Evolutionary conservation across 306 rosid species (phyloP), one percentile per base, ranked within the genome.

Genomic region (Lathyrus tuberosus): DNA sequence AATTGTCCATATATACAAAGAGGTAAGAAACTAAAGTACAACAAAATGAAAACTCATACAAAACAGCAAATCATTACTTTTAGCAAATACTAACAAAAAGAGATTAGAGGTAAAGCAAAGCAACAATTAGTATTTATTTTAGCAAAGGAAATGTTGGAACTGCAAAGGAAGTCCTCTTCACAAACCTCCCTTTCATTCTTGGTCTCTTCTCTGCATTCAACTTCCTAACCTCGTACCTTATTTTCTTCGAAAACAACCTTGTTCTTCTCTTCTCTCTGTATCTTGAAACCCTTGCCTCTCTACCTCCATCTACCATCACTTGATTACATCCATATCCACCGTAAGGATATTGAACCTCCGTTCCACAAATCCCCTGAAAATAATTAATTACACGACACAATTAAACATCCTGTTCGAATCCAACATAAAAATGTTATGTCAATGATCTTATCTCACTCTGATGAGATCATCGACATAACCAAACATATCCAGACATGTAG

Each of bases 171-270:
- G 88, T 56, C 71, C 90, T 83, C 85, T 92, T 92, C 4, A 92
- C 98, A 66, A 92, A 92, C 70, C 98, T 90, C 12, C 98, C 98
- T 80, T 92, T 92, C 96, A 92, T 92, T 77, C 98, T 85, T 0
- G 98, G 98, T 80, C 98, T 86, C 85, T 88, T 92, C 86, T 92
- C 98, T 0, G 98, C 98, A 72, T 92, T 92, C 91, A 92, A 77
- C 65, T 92, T 92, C 59, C 98, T 79, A 69, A 92, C 98, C 80
- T 92, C 96, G 79, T 92, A 92, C 81, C 98, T 84, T 82, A 92
- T 92, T 85, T 92, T 92, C 86, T 90, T 92, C 0, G 98, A 92
- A 70, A 92, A 92, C 86, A 89, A 71, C 73, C 98, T 72, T 60
- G 90, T 92, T 67, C 93, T 61, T 17, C 98, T 78, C 85, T 92